Base-by-base conservation (phyloP, 163 green algal species). In the Picocystis sp. region DNA sequence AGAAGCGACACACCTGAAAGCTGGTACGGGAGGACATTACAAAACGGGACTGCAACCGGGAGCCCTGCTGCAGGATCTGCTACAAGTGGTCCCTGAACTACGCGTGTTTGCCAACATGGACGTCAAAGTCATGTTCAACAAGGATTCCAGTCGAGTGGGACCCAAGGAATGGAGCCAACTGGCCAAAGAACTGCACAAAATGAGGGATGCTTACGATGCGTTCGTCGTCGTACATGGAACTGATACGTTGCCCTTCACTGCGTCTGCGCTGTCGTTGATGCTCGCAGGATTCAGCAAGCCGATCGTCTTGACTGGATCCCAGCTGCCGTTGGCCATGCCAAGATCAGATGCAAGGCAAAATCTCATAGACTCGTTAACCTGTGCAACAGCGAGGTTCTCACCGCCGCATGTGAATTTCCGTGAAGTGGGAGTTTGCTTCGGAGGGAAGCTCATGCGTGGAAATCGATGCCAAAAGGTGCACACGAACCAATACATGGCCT, bases 231-330 rank as follows among this genome's bases (percentile, higher is more conserved):
- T 83, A 3, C 71, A 83, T 48, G 63, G 63, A 24, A 94, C 86
- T 0, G 86, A 95, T 67, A 94, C 86, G 0, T 75, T 95, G 70
- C 71, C 81, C 1, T 95, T 84, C 74, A 93, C 83, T 0, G 81
- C 85, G 0, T 61, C 58, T 12, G 86, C 86, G 2, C 69, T 95
- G 17, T 82, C 64, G 5, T 67, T 94, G 13, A 91, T 95, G 79
- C 70, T 95, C 21, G 44, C 52, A 0, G 72, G 72, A 1, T 83
- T 81, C 59, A 69, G 61, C 24, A 78, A 76, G 55, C 80, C 80
- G 33, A 84, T 92, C 46, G 65, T 92, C 9, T 19, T 83, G 45
- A 82, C 70, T 61, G 86, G 86, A 3, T 83, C 66, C 15, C 86
- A 95, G 72, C 71, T 95, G 46, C 86, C 86, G 1, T 71, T 95